Conservation (phyloP, 306 rosid genomes). For the Betula pendula region DNA sequence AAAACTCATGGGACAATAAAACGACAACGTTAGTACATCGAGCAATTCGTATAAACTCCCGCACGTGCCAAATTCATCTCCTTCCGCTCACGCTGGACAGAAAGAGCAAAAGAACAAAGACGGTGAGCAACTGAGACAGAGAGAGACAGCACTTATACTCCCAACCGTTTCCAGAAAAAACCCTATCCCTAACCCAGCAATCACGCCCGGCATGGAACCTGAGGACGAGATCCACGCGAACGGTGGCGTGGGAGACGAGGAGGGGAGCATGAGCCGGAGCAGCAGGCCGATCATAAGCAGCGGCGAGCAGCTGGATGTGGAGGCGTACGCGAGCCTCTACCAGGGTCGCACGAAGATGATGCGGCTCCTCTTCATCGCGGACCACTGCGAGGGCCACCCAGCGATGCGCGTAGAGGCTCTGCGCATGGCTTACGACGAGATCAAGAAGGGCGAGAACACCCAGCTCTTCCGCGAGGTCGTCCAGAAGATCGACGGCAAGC, state of each 20-base stretch:
- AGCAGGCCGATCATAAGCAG: constrained; percentile 62
- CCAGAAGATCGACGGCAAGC: constrained; percentile 70
- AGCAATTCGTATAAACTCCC: neutral
- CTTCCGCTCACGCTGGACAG: neutral
- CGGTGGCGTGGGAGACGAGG: constrained; percentile 51
- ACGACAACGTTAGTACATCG: neutral
- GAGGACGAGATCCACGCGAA: constrained; percentile 84
- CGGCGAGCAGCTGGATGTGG: constrained; percentile 94
- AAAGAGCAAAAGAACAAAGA: no score
- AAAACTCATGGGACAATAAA: no score
- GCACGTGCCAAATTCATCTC: neutral
- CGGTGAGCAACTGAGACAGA: no score
- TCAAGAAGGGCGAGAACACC: constrained; percentile 96
- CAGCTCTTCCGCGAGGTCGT: constrained; percentile 75
- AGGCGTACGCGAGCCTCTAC: constrained; percentile 86
- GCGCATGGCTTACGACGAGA: constrained; percentile 95
- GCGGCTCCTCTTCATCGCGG: constrained; percentile 81
- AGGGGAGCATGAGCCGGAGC: constrained; percentile 48
- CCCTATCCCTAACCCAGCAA: constrained; percentile 18
- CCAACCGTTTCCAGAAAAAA: neutral
- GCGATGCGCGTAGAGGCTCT: constrained; percentile 83
- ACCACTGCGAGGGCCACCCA: constrained; percentile 50
- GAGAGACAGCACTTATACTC: neutral
- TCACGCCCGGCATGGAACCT: constrained; percentile 56
- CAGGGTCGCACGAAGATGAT: constrained; percentile 81